These are phyloP conservation scores for Exophiala phaeomuriformis DNA, from an alignment of 2,329 filamentous ascomycete genomes.

Conservation along the genomic window DNA sequence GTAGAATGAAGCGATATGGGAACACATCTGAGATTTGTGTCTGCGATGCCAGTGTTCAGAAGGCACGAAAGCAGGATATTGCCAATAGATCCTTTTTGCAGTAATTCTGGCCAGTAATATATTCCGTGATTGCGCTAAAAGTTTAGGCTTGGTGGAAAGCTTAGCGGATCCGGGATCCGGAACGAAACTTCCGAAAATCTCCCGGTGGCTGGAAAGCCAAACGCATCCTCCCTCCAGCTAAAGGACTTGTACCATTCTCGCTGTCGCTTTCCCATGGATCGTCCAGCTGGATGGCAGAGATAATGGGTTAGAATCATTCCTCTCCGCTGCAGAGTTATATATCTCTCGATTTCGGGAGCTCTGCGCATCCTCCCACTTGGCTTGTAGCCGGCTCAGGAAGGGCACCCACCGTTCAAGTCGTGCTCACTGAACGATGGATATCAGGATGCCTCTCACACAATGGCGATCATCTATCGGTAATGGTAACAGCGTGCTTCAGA, in stretches of 20 bases:
- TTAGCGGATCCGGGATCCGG: neutral
- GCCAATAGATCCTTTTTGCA: too few relatives aligned
- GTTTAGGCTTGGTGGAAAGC: neutral
- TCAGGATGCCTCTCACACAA: neutral
- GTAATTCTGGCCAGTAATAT: too few relatives aligned
- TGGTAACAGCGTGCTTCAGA: neutral
- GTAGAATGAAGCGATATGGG: neutral
- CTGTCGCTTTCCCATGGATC: neutral
- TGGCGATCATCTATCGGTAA: neutral
- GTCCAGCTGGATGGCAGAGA: too few relatives aligned
- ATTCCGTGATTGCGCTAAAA: neutral
- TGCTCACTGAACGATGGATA: neutral
- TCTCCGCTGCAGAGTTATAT: too few relatives aligned
- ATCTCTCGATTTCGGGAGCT: too few relatives aligned
- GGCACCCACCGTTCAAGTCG: neutral
- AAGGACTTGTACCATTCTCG: neutral
- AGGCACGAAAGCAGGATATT: too few relatives aligned
- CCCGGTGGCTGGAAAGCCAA: constrained; percentile 1
- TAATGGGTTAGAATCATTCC: too few relatives aligned
- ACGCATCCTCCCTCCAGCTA: neutral
- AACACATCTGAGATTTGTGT: neutral
- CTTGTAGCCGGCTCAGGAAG: too few relatives aligned
- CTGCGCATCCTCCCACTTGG: too few relatives aligned
- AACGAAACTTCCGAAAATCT: neutral
- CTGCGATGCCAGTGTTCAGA: too few relatives aligned